Evolutionary conservation across 2,329 filamentous ascomycete species (phyloP), one percentile per base, ranked within the genome.

Genomic region (Neonectria ditissima): DNA sequence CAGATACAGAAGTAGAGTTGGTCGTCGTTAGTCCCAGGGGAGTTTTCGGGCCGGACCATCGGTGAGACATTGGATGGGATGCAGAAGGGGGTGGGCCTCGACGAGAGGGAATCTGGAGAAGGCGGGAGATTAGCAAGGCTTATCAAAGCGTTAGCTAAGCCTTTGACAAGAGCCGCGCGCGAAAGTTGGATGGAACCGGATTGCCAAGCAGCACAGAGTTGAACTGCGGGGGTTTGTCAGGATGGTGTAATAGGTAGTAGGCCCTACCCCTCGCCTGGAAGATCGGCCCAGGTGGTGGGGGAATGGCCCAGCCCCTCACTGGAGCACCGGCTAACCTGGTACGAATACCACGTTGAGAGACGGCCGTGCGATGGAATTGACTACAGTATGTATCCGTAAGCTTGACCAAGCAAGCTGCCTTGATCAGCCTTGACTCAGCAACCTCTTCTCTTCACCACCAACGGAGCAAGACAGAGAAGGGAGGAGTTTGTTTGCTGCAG

Each of bases 111-210:
- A 39, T 39, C 18, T 14, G n/a, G 22, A 52, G 14, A 26, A 16
- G 18, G 4, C 20, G 20, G 26, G 10, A 13, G 22, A 39, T 24
- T n/a, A 22, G 13, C 30, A 11, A n/a, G 30, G 67, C 67, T 73
- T 73, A 73, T 65, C 57, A 59, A 73, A 75, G 67, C 67, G 41
- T 75, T 75, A 66, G 68, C 67, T 74, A 76, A 76, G 69, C 69
- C 51, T 52, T 52, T 20, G 24, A 56, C 60, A 24, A 10, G 50
- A 67, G 22, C 68, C 70, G 70, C 70, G 70, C 68, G 68, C 57
- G 51, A 39, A 39, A 39, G 32, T 34, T 34, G 11, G 32, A 56
- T 34, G 32, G 32, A 59, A 55, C 44, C 41, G 59, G 45, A 57
- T 62, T 62, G 59, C 48, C 48, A 58, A 62, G 59, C 28, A 57